Evolutionary conservation across 352 stramenopile species (phyloP).

Genomic region (Albugo candida): DNA sequence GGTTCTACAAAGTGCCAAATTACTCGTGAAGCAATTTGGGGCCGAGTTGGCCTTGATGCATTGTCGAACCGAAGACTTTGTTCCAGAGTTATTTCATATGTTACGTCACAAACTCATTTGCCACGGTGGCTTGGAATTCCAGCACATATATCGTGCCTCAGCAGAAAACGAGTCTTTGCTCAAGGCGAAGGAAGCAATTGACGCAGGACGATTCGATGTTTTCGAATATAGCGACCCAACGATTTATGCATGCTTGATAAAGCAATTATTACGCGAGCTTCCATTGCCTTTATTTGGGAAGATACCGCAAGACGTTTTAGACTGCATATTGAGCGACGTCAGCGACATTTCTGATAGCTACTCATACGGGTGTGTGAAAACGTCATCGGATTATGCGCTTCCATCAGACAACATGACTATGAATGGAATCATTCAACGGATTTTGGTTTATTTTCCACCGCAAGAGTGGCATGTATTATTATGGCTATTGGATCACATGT

Average conservation of each 20-base stretch:
- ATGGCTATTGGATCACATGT: slow-evolving; percentile 48
- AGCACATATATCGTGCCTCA: slow-evolving; percentile 40
- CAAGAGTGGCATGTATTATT: slow-evolving; percentile 22
- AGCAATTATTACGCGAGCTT: slow-evolving; percentile 41
- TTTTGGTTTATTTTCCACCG: slow-evolving; percentile 7
- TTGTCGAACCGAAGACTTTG: slow-evolving; percentile 14
- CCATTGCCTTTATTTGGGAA: slow-evolving; percentile 17
- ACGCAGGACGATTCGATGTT: slow-evolving; percentile 22
- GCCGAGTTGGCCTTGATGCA: slow-evolving; percentile 23
- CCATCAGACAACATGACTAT: slow-evolving; percentile 6
- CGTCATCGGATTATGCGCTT: background rate
- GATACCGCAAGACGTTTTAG: slow-evolving; percentile 10
- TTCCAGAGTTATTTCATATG: slow-evolving; percentile 29
- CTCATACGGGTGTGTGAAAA: slow-evolving; percentile 2
- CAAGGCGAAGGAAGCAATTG: slow-evolving; percentile 21
- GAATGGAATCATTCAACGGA: background rate
- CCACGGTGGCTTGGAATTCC: slow-evolving; percentile 18
- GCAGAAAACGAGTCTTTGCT: slow-evolving; percentile 23
- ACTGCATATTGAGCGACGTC: background rate
- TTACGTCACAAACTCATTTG: slow-evolving; percentile 27
- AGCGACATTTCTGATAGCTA: background rate
- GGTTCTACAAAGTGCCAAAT: too few relatives aligned
- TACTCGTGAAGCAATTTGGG: slow-evolving; percentile 21
- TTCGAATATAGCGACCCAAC: slow-evolving; percentile 18
- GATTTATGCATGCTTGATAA: slow-evolving; percentile 37